A percentile compares a stretch with the other conserved stretches of the same genome.
Conservation (phyloP, 768 basidiomycete species). For the Tricholoma matsutake region DNA sequence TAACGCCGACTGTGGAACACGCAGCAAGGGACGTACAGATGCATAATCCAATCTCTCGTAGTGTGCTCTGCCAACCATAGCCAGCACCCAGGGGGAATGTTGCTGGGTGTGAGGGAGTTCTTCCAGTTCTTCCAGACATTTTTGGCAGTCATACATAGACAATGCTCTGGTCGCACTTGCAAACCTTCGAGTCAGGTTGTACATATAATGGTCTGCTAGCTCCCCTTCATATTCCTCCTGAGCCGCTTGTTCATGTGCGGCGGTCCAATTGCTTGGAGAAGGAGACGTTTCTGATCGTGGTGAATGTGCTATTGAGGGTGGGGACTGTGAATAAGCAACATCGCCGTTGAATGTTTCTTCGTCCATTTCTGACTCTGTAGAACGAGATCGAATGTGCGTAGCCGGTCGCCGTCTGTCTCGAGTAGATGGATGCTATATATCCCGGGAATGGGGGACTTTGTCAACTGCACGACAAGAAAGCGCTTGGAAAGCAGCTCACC, state of each 20-base stretch:
- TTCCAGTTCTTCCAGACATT: conserved; percentile 75
- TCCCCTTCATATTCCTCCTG: conserved; percentile 70
- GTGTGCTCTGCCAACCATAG: conserved; percentile 81
- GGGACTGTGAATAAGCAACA: conserved; percentile 57
- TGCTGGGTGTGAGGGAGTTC: conserved; percentile 72
- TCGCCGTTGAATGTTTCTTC: conserved; percentile 55
- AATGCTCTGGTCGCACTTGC: conserved; percentile 76
- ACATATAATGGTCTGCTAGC: conserved; percentile 80
- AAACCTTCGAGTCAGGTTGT: conserved; percentile 77
- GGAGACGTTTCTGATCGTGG: conserved; percentile 64
- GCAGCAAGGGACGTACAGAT: conserved; percentile 55
- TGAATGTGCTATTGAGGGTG: conserved; percentile 55
- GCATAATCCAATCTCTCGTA: conserved; percentile 90
- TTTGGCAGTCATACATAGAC: conserved; percentile 71
- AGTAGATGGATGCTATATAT: conserved; percentile 31
- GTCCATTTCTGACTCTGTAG: conserved; percentile 69
- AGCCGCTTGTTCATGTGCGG: conserved; percentile 65
- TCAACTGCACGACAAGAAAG: conserved; percentile 4
- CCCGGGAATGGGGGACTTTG: conserved; percentile 5
- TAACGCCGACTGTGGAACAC: conserved; percentile 19
- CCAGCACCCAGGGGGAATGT: conserved; percentile 72
- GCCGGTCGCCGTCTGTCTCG: conserved; percentile 61
- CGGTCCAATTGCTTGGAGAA: conserved; percentile 59
- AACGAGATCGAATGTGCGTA: conserved; percentile 53
- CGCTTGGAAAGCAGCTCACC: conserved; percentile 34